Base-by-base conservation (phyloP, 2,329 filamentous ascomycete species). In the Pseudocercospora musae region DNA sequence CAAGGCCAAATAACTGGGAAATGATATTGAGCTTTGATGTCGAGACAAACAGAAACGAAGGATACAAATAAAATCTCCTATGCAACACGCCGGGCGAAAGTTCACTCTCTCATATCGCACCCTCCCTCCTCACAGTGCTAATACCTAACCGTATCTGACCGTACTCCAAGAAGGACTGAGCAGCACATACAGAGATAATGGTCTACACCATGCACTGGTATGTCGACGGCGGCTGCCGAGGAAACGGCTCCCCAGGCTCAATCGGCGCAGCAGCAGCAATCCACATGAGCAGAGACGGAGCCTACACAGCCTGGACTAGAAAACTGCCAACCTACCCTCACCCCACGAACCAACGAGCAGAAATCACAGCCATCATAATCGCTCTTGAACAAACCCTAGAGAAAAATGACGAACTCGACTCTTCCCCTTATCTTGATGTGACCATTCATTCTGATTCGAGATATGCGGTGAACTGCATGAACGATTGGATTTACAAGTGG, bases 211-310 rank as follows among this genome's bases (percentile, higher is more conserved):
- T 64, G 62, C 25, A 50, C 37, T 66, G 50, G 40, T 21, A 60
- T 11, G 58, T 66, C 27, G 64, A 66, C 42, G 64, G 64, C 15
- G 64, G 62, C 31, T 66, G 64, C 57, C 62, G 64, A 11, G 9
- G 29, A 2, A 66, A 66, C 31, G 64, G 64, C 29, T 5, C 33
- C 10, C 8, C 6, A n/a, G 21, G 53, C 31, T 48, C 65, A 42
- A 63, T 62, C 27, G 62, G 54, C 11, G 62, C 60, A 11, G 62
- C 65, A 10, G 62, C 64, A 15, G 62, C 57, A 2, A 42, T 62
- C 11, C n/a, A 31, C 3, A 37, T 40, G 11, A 25, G 13, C 7
- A 31, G 4, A 54, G 1, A 10, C 21, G 23, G n/a, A n/a, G 8
- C 20, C 9, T 11, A 27, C 13, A n/a, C n/a, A 2, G 13, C n/a